A percentile compares a stretch with the other conserved stretches of the same genome.
phyloP scores from a whole-genome alignment of 2,329 filamentous ascomycete genomes.

The Epichloe gansuensis region DNA sequence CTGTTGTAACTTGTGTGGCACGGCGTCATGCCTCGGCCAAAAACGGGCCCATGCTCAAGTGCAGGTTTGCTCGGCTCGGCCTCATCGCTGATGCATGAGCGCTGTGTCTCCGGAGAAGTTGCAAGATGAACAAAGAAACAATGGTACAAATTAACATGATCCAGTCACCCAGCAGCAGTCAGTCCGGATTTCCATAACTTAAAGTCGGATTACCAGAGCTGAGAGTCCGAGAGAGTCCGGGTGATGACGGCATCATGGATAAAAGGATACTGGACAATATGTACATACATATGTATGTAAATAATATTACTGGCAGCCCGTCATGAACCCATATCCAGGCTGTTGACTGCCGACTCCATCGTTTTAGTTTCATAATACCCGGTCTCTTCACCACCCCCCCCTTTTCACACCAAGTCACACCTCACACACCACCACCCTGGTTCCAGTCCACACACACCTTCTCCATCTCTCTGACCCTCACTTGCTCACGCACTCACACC shows the following conservation, averaged over 20 bases:
- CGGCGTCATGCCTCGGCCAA: not conserved
- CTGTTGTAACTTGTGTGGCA: not conserved
- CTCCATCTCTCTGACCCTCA: not conserved
- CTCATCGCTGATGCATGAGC: not conserved
- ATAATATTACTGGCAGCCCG: not conserved
- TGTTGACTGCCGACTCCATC: not conserved
- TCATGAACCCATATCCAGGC: not conserved
- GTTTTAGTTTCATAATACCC: not conserved
- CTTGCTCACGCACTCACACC: not conserved
- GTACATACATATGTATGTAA: too few species aligned
- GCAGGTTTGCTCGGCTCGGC: not conserved
- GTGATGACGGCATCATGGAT: not conserved
- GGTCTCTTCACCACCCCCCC: not conserved
- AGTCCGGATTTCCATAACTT: too few species aligned
- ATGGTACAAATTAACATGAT: not conserved
- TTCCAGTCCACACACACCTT: slow-evolving; percentile 1
- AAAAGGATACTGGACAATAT: too few species aligned
- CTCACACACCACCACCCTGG: not conserved
- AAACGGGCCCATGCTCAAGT: not conserved
- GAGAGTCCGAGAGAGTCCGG: not conserved
- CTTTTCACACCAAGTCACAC: not conserved
- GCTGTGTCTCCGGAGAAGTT: not conserved
- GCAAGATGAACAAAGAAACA: not conserved
- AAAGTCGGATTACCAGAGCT: too few species aligned
- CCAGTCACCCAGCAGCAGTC: not conserved